Base-by-base conservation (phyloP, 2,329 filamentous ascomycete genomes). In the Dothidotthia symphoricarpi region DNA sequence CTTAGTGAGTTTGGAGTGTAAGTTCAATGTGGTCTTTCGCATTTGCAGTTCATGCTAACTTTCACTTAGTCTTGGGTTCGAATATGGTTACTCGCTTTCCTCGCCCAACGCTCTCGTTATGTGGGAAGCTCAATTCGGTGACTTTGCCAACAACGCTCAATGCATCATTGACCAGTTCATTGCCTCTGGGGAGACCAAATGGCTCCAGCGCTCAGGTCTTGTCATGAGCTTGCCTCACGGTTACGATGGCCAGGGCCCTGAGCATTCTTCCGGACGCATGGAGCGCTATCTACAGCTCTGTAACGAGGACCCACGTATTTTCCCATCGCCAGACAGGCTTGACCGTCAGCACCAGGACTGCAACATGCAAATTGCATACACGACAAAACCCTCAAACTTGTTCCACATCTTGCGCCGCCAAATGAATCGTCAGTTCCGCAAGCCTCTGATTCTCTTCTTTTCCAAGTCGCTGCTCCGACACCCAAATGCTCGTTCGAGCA, bases 61-160 rank as follows among this genome's bases (percentile, higher is more conserved):
- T 17, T 12, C 13, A 15, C 11, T 36, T 33, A 86, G 82, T 45
- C 86, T 98, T 47, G 93, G 93, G 36, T 98, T 98, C 67, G 93
- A 98, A 72, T 98, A 98, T 62, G 93, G 93, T 45, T 98, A 98
- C 76, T 98, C 93, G 3, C 75, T 98, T 45, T 95, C 90, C 17
- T 97, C 93, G 19, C 93, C 93, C 41, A 95, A 96, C 66, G 91
- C 93, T 25, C 81, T 98, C 16, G 91, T 98, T 57, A 95, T 98
- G 83, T 98, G 93, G 93, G 93, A 98, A 74, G 93, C 93, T 25
- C 93, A 98, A 71, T 98, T 98, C 63, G 93, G 93, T 77, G 93
- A 98, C 72, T 98, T 98, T 62, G 93, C 93, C 77, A 98, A 98
- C 80, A 98, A 96, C 64, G 91, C 93, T 28, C 93, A 98, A 73